These are phyloP conservation scores for Crucibulum cyathiforme DNA, from an alignment of 1,284 basidiomycete genomes.

Conservation along the genomic window DNA sequence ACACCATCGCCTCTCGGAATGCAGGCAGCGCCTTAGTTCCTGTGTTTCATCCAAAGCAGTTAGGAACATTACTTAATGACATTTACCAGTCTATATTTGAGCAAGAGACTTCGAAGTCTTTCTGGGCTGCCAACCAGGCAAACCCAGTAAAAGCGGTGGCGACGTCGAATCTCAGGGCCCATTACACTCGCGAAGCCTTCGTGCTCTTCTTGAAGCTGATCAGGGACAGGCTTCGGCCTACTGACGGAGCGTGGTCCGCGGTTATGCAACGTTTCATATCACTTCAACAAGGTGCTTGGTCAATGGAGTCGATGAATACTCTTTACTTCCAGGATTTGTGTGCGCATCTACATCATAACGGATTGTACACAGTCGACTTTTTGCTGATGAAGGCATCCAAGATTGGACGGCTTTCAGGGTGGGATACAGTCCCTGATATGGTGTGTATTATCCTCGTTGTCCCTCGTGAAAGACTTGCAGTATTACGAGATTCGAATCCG, in stretches of 20 bases:
- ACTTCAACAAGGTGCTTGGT: slow-evolving; percentile 8
- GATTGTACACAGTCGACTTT: slow-evolving; percentile 27
- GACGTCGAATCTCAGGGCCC: slow-evolving; percentile 34
- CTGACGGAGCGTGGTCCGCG: slow-evolving; percentile 28
- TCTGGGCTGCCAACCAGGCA: slow-evolving; percentile 16
- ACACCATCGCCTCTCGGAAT: slow-evolving; percentile 12
- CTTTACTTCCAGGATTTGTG: slow-evolving; percentile 42
- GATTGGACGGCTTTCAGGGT: slow-evolving; percentile 26
- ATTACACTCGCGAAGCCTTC: slow-evolving; percentile 53
- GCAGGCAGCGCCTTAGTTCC: slow-evolving; percentile 9
- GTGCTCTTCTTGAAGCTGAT: slow-evolving; percentile 45
- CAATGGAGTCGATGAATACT: slow-evolving; percentile 32
- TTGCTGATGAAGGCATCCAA: slow-evolving; percentile 14
- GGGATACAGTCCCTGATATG: slow-evolving; percentile 35
- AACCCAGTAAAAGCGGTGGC: slow-evolving; percentile 22
- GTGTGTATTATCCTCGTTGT: slow-evolving; percentile 41
- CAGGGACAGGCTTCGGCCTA: slow-evolving; percentile 30
- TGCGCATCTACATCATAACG: slow-evolving; percentile 38
- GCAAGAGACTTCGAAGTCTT: slow-evolving; percentile 34
- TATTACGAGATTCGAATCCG: slow-evolving; percentile 16
- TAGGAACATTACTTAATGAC: slow-evolving; percentile 47
- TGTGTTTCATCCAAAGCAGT: slow-evolving; percentile 36
- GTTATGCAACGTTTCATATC: slow-evolving; percentile 35
- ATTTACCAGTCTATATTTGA: slow-evolving; percentile 51
- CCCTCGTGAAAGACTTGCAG: slow-evolving; percentile 35